These are phyloP conservation scores for Nitzschia sp. DNA, from an alignment of 108 stramenopile genomes.

Conservation along the genomic window DNA sequence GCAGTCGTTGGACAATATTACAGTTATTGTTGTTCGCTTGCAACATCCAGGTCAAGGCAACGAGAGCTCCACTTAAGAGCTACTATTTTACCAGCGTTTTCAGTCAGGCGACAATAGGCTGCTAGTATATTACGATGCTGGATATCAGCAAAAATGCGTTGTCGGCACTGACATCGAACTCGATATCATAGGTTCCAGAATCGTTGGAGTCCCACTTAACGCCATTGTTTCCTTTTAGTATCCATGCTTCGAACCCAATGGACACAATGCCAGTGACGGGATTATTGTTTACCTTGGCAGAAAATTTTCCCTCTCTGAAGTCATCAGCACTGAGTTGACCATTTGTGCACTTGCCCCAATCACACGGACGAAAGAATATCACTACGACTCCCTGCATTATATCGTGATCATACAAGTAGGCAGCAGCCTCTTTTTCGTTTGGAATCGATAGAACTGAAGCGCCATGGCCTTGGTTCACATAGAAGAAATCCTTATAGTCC, in stretches of 20 bases:
- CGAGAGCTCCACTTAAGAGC: no score
- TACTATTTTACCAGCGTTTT: no score
- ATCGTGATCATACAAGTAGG: conserved; percentile 22
- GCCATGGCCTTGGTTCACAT: conserved; percentile 22
- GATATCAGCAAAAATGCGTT: conserved; percentile 4
- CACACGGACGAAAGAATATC: conserved; percentile 24
- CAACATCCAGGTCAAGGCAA: not conserved
- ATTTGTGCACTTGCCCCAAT: conserved; percentile 36
- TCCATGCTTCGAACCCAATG: conserved; percentile 2
- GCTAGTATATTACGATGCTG: conserved; percentile 13
- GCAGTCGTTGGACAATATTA: conserved; percentile 83
- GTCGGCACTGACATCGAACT: not conserved
- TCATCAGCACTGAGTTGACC: conserved; percentile 21
- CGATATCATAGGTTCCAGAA: conserved; percentile 2
- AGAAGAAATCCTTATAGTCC: conserved; percentile 52
- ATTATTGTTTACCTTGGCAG: conserved; percentile 8
- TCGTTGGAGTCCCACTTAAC: conserved; percentile 1
- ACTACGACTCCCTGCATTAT: conserved; percentile 31
- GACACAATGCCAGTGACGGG: conserved; percentile 1
- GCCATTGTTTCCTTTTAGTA: conserved; percentile 18
- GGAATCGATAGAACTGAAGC: conserved; percentile 41
- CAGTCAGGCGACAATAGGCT: no score
- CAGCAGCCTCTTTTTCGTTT: conserved; percentile 38
- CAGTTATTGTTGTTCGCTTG: conserved; percentile 73
- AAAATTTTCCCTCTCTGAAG: conserved; percentile 15